These are phyloP conservation scores for Saxispiralis lemnorum DNA, from an alignment of 495 filamentous ascomycete species.

Conservation along the genomic window DNA sequence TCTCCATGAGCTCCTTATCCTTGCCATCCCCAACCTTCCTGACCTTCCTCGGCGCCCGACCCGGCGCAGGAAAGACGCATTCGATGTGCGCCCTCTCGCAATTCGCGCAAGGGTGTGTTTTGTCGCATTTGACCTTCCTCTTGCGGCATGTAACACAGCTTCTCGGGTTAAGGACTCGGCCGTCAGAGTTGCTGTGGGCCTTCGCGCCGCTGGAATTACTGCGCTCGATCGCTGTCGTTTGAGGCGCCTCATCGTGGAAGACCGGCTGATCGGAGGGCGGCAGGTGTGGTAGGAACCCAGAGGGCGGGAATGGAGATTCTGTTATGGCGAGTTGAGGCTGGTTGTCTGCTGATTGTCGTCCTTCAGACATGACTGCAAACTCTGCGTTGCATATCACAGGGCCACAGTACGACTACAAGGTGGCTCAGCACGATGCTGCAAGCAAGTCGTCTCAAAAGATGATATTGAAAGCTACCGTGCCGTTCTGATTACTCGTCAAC, in stretches of 20 bases:
- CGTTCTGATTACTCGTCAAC: too few relatives aligned
- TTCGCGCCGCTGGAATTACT: not conserved
- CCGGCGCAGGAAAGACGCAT: conserved; percentile 71
- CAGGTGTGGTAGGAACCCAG: conserved; percentile 3
- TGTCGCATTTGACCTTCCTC: conserved; percentile 79
- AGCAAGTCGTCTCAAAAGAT: too few relatives aligned
- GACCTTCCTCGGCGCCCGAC: conserved; percentile 55
- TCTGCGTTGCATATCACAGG: too few relatives aligned
- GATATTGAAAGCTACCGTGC: too few relatives aligned
- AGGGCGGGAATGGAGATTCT: not conserved
- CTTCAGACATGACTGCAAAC: too few relatives aligned
- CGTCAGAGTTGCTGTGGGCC: conserved; percentile 7
- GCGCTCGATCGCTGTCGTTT: not conserved
- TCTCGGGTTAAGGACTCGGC: conserved; percentile 36
- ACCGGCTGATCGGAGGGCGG: not conserved
- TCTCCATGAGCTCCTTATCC: conserved; percentile 48
- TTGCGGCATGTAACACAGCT: conserved; percentile 73
- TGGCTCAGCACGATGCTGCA: too few relatives aligned
- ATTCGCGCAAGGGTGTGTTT: conserved; percentile 65
- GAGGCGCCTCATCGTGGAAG: not conserved
- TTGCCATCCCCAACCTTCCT: conserved; percentile 47
- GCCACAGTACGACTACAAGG: too few relatives aligned
- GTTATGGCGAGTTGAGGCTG: not conserved
- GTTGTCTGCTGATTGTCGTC: too few relatives aligned
- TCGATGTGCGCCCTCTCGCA: conserved; percentile 61